A percentile compares a stretch with the other conserved stretches of the same genome.
phyloP scores from a whole-genome alignment of 257 asterid species.

The Nicotiana otophora region DNA sequence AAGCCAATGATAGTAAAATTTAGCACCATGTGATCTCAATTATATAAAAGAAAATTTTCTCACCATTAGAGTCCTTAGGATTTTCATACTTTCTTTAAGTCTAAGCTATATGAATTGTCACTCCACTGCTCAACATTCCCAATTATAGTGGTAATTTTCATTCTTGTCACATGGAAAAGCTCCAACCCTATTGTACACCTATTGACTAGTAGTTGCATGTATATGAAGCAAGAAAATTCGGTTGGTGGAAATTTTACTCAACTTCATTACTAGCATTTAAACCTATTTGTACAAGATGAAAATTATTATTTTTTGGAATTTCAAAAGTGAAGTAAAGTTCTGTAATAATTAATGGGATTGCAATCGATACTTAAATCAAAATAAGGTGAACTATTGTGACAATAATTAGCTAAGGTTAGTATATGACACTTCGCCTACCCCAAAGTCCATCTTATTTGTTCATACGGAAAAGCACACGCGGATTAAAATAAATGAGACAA shows the following conservation, averaged over 20 bases:
- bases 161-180: neutral
- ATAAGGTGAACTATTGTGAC: neutral
- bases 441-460: neutral
- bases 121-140: neutral
- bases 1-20: neutral
- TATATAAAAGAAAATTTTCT: neutral
- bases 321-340: neutral
- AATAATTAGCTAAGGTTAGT: neutral
- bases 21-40: neutral
- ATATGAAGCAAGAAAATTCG: neutral
- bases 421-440: neutral
- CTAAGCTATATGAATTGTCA: conserved; percentile 1
- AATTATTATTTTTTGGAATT: neutral
- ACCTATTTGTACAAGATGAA: neutral
- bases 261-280: neutral
- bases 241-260: conserved; percentile 5
- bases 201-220: neutral
- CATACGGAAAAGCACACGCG: neutral
- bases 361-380: neutral
- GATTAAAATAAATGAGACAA: neutral
- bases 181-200: neutral
- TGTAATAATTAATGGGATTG: neutral
- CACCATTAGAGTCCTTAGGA: neutral
- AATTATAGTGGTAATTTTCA: neutral
- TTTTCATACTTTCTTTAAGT: neutral